Base-by-base conservation (phyloP, 768 basidiomycete genomes). In the Lentinula sp. region DNA sequence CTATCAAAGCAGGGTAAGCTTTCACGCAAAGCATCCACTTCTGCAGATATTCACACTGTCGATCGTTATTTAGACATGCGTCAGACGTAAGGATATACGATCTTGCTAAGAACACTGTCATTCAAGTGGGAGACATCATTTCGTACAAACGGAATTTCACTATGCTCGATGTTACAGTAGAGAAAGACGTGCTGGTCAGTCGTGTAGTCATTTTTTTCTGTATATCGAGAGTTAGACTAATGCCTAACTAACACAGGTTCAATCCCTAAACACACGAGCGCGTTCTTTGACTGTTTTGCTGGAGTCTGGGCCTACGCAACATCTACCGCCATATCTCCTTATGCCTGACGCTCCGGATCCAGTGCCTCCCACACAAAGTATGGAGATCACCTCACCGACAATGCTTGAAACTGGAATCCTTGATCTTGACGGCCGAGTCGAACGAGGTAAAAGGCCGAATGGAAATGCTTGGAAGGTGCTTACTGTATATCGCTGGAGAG, bases 381-480 rank as follows among this genome's bases (percentile, higher is more conserved):
- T 77, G 65, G 74, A 70, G 2, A 76, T 81, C 57, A 74, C 74
- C 3, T 75, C 72, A 46, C 79, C 84, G 0, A 68, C 74, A 2
- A 79, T 79, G 67, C 75, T 87, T 15, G 85, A 86, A 68, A 79
- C 73, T 0, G 78, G 69, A 0, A 61, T 86, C 6, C 72, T 85
- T 7, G 83, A 85, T 59, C 69, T 77, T 0, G 82, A 85, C 60
- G 82, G 79, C 2, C 76, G 81, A 3, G 72, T 84, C 1, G 74
- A 78, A 10, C 76, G 73, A 52, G 46, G 69, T 10, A 71, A 72
- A 57, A 66, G 81, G 32, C 76, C 79, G 2, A 77, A 81, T 61
- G 80, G 77, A 6, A 82, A 83, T 61, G 83, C 83, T 4, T 85
- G 84, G 83, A 86, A 86, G 67, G 67, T 69, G 8, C 73, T 86